Evolutionary conservation across 2,329 filamentous ascomycete species (phyloP).

Genomic region (Botrytis elliptica): DNA sequence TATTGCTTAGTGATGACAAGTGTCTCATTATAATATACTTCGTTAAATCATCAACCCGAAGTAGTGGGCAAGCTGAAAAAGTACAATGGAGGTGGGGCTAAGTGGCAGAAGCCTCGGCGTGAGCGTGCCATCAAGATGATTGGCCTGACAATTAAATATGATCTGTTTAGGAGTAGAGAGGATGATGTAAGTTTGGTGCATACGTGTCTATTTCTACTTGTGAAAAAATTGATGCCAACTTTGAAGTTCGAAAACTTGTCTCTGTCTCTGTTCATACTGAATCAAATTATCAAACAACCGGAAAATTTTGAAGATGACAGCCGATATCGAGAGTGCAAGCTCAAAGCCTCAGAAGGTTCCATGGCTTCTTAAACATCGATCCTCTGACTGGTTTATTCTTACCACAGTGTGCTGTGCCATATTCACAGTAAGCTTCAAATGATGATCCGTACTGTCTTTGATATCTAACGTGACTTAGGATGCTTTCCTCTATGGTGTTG

Average conservation of each 20-base stretch:
- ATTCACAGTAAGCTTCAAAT: conserved; percentile 20
- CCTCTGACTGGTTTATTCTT: conserved; percentile 24
- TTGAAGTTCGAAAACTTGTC: neutral
- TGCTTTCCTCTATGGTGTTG: conserved; percentile 58
- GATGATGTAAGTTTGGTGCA: conserved; percentile 8
- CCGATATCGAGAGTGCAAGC: conserved; percentile 11
- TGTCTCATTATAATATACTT: conserved; percentile 12
- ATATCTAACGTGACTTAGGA: conserved; percentile 41
- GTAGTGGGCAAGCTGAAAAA: conserved; percentile 5
- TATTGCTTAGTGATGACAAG: neutral
- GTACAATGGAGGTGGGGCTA: neutral
- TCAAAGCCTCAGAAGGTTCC: conserved; percentile 2
- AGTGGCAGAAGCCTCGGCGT: neutral
- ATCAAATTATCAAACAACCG: conserved; percentile 1
- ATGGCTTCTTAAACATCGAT: conserved; percentile 28
- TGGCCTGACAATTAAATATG: neutral
- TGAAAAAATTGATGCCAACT: neutral
- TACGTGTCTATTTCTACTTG: conserved; percentile 11
- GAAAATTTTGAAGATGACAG: conserved; percentile 9
- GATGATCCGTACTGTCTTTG: neutral
- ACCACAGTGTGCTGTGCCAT: conserved; percentile 23
- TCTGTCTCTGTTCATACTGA: neutral
- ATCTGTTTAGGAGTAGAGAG: neutral
- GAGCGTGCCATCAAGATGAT: neutral
- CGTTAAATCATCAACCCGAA: conserved; percentile 4